Evolutionary conservation across 169 alveolate genomes (phyloP).

Genomic region (Plasmodium reichenowi): DNA sequence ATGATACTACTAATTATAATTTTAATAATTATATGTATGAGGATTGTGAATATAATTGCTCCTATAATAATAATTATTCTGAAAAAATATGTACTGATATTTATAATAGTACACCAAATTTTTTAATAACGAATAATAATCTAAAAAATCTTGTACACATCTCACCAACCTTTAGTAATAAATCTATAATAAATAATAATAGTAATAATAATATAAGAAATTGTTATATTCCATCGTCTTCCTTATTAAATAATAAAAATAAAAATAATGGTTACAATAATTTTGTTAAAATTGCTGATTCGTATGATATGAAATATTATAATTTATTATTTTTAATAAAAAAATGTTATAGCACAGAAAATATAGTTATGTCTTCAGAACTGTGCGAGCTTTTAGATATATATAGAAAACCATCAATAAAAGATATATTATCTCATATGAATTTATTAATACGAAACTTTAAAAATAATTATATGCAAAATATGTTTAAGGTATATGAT

Average conservation of each 20-base stretch:
- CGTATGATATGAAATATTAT: conserved; percentile 57
- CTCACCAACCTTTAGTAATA: background rate
- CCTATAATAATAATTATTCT: too few relatives aligned
- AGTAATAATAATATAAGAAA: background rate
- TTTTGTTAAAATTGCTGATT: conserved; percentile 55
- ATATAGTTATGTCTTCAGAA: conserved; percentile 18
- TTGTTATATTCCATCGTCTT: too few relatives aligned
- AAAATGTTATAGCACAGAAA: conserved; percentile 36
- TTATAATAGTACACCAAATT: too few relatives aligned
- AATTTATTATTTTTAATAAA: conserved; percentile 43
- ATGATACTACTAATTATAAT: background rate
- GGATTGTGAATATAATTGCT: too few relatives aligned
- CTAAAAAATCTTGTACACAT: background rate
- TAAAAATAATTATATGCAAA: conserved; percentile 22
- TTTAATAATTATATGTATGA: background rate
- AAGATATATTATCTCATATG: conserved; percentile 33
- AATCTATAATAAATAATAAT: background rate
- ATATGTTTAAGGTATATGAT: conserved; percentile 40
- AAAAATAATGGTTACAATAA: background rate
- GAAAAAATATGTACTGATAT: too few relatives aligned
- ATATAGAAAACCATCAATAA: conserved; percentile 30
- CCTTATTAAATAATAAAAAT: background rate
- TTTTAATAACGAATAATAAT: background rate
- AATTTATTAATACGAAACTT: conserved; percentile 23
- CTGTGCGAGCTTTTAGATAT: conserved; percentile 10